Evolutionary conservation across 2,329 filamentous ascomycete genomes (phyloP).

Genomic region (Fusarium camptoceras): DNA sequence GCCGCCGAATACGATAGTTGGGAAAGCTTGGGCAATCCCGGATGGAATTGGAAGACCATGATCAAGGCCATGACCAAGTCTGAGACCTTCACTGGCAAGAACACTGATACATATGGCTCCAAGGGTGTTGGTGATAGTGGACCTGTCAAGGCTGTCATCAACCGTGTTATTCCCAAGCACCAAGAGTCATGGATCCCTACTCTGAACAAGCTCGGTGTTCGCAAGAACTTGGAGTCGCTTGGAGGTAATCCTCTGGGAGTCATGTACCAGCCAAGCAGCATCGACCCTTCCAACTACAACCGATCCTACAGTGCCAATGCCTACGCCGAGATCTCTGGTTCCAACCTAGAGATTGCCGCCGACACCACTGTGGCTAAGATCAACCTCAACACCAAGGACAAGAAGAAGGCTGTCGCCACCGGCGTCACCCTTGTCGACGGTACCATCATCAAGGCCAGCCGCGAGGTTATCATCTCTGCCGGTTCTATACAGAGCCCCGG

Average conservation of each 20-base stretch:
- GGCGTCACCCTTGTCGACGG: constrained; percentile 31
- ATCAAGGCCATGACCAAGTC: constrained; percentile 29
- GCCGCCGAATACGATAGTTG: constrained; percentile 50
- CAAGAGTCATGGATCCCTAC: constrained; percentile 58
- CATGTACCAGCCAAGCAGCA: constrained; percentile 61
- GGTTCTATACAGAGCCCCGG: constrained; percentile 68
- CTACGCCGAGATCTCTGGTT: constrained; percentile 56
- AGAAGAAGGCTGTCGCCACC: constrained; percentile 33
- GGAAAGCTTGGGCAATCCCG: constrained; percentile 52
- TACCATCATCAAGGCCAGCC: constrained; percentile 27
- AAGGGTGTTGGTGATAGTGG: constrained; percentile 38
- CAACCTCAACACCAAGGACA: constrained; percentile 31
- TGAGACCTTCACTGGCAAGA: constrained; percentile 40
- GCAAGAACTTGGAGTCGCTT: constrained; percentile 56
- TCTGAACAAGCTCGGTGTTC: constrained; percentile 55
- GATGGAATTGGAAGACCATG: constrained; percentile 52
- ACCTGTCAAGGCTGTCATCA: constrained; percentile 48
- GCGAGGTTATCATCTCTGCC: constrained; percentile 47
- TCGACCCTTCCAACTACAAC: constrained; percentile 57
- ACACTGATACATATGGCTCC: constrained; percentile 39
- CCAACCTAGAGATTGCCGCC: constrained; percentile 52
- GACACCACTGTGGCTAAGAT: constrained; percentile 40
- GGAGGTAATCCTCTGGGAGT: constrained; percentile 60
- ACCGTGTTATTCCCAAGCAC: constrained; percentile 57
- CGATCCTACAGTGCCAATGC: constrained; percentile 61